These are phyloP conservation scores for Chalciporus chontae DNA, from an alignment of 768 basidiomycete species.

Conservation along the genomic window DNA sequence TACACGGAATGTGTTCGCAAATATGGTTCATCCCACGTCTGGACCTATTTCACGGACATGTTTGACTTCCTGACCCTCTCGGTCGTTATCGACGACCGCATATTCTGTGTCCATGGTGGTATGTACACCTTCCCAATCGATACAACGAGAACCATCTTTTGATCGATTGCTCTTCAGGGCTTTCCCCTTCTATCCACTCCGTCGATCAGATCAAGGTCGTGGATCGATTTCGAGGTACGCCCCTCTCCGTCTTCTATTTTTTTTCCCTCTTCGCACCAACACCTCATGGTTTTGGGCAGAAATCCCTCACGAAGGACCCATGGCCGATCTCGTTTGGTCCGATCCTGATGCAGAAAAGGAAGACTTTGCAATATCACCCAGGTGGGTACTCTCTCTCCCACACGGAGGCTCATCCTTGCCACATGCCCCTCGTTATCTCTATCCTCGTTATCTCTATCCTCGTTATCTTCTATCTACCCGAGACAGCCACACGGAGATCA, in stretches of 20 bases:
- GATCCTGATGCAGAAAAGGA: constrained; percentile 99
- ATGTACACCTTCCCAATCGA: constrained; percentile 15
- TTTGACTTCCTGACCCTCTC: constrained; percentile 98
- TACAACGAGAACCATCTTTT: neutral
- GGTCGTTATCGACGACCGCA: constrained; percentile 97
- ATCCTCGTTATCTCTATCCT: constrained; percentile 1
- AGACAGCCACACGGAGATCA: neutral
- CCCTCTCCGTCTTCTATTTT: constrained; percentile 18
- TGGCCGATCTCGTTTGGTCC: constrained; percentile 99
- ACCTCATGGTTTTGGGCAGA: constrained; percentile 48
- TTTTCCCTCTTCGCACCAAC: constrained; percentile 17
- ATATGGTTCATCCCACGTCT: constrained; percentile 93
- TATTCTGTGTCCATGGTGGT: constrained; percentile 99
- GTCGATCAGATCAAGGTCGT: constrained; percentile 99
- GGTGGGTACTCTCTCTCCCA: constrained; percentile 48
- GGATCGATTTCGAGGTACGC: constrained; percentile 90
- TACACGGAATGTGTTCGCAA: constrained; percentile 98
- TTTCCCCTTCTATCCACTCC: constrained; percentile 97
- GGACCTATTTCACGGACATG: constrained; percentile 99
- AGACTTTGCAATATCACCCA: constrained; percentile 97
- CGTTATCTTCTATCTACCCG: constrained; percentile 1
- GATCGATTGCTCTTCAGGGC: constrained; percentile 47
- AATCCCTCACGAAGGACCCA: constrained; percentile 98
- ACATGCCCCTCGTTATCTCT: constrained; percentile 4
- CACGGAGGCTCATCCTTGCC: constrained; percentile 6